Percentiles rank a stretch among this genome's conserved stretches.
These are phyloP conservation scores for Simmondsia chinensis DNA, from an alignment of 148 eudicot genomes.

Conservation along the genomic window DNA sequence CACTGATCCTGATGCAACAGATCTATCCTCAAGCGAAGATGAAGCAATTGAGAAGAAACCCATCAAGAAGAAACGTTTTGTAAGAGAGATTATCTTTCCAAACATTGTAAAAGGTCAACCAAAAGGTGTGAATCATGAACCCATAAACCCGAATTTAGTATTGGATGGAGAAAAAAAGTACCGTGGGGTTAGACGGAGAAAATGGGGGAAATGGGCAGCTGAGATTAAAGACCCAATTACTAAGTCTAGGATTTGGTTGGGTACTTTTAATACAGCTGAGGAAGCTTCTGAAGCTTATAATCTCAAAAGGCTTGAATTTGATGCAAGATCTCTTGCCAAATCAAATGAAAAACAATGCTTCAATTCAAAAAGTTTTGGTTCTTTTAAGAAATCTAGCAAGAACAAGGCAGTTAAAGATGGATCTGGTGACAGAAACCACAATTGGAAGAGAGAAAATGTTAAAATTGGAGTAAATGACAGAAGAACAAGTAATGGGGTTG, in stretches of 20 bases:
- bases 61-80: constrained; percentile 11
- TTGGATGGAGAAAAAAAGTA: constrained; percentile 10
- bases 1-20: constrained; percentile 54
- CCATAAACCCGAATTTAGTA: not conserved
- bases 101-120: constrained; percentile 3
- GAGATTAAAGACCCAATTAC: constrained; percentile 24
- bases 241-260: constrained; percentile 22
- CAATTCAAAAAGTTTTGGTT: not conserved
- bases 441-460: too few relatives aligned
- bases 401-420: not conserved
- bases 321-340: too few relatives aligned
- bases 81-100: constrained; percentile 11
- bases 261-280: constrained; percentile 29
- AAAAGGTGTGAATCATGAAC: not conserved
- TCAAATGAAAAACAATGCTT: not conserved
- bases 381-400: too few relatives aligned
- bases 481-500: not conserved
- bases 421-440: too few relatives aligned
- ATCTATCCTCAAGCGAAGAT: constrained; percentile 40
- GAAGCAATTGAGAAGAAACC: not conserved
- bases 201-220: constrained; percentile 30
- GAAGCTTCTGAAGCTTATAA: constrained; percentile 28
- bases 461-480: not conserved
- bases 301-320: constrained; percentile 23
- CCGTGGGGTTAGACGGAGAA: constrained; percentile 18